Conservation (phyloP, 192 early-diverging fungal species). For the Jimgerdemannia lactiflua region DNA sequence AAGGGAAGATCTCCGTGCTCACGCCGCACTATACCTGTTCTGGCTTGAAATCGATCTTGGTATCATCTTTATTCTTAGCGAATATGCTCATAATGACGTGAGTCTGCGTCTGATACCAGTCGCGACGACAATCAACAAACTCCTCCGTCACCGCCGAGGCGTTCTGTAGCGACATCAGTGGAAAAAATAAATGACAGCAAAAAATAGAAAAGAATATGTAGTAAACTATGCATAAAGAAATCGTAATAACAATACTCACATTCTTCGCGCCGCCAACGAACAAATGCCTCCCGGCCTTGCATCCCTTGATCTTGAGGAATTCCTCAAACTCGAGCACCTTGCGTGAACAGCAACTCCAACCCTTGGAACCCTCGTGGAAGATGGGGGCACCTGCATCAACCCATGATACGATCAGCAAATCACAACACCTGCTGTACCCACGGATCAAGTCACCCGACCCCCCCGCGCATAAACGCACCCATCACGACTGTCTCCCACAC, state of each 20-base stretch:
- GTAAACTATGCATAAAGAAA: background rate
- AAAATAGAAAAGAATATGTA: background rate
- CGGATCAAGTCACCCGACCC: background rate
- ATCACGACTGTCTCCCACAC: background rate
- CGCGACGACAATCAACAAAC: slow-evolving; percentile 76
- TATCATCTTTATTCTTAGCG: slow-evolving; percentile 82
- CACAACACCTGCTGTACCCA: background rate
- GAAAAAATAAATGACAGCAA: background rate
- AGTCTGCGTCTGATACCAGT: slow-evolving; percentile 93
- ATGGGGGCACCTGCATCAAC: slow-evolving; percentile 56
- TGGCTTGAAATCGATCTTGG: slow-evolving; percentile 65
- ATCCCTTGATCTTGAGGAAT: slow-evolving; percentile 94
- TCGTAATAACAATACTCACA: slow-evolving; percentile 2
- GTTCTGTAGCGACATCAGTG: background rate
- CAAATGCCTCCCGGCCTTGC: slow-evolving; percentile 85
- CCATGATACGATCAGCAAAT: background rate
- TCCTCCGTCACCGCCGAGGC: slow-evolving; percentile 33
- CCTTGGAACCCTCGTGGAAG: slow-evolving; percentile 99
- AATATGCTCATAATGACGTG: slow-evolving; percentile 88
- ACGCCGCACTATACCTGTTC: slow-evolving; percentile 40
- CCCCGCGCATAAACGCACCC: background rate
- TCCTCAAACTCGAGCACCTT: slow-evolving; percentile 98
- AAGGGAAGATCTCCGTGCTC: background rate
- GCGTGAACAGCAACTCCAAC: slow-evolving; percentile 94
- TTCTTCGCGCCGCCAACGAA: slow-evolving; percentile 66